These are phyloP conservation scores for Thelephora terrestris DNA, from an alignment of 1,284 basidiomycete genomes.

Conservation along the genomic window DNA sequence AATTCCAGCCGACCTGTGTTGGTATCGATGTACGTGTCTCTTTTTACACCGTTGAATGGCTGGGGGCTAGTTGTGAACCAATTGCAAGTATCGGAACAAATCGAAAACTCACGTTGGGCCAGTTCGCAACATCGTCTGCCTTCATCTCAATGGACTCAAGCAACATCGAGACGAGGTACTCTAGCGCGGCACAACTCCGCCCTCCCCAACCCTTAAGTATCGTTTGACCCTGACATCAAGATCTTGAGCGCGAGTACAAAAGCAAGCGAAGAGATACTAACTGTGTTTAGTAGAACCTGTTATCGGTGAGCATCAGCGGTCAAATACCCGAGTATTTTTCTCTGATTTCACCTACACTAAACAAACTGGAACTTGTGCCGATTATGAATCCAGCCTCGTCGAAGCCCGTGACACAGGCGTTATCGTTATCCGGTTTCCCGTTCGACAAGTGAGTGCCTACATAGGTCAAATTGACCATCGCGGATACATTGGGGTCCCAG, in stretches of 20 bases:
- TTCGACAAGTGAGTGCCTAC: constrained; percentile 48
- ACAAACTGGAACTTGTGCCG: constrained; percentile 54
- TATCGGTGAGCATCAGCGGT: neutral
- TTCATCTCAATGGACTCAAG: constrained; percentile 38
- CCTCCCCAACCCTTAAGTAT: too few species aligned
- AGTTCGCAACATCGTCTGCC: constrained; percentile 53
- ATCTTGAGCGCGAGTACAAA: too few species aligned
- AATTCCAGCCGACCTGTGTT: constrained; percentile 41
- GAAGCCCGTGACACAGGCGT: constrained; percentile 52
- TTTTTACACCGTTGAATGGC: constrained; percentile 43
- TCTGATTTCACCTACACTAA: constrained; percentile 35
- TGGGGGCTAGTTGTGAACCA: constrained; percentile 8
- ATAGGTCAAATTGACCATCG: constrained; percentile 48
- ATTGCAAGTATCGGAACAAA: neutral
- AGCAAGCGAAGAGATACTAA: too few species aligned
- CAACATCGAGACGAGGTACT: constrained; percentile 38
- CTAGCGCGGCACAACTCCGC: constrained; percentile 12
- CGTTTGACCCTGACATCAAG: too few species aligned
- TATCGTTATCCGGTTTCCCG: constrained; percentile 37
- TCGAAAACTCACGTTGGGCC: constrained; percentile 39
- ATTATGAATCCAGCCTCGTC: constrained; percentile 59
- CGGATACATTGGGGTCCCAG: constrained; percentile 53
- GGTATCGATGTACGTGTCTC: constrained; percentile 32
- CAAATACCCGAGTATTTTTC: too few species aligned
- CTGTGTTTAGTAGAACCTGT: neutral